Base-by-base conservation (phyloP, 139 green algal genomes). In the Bryopsis sp. region DNA sequence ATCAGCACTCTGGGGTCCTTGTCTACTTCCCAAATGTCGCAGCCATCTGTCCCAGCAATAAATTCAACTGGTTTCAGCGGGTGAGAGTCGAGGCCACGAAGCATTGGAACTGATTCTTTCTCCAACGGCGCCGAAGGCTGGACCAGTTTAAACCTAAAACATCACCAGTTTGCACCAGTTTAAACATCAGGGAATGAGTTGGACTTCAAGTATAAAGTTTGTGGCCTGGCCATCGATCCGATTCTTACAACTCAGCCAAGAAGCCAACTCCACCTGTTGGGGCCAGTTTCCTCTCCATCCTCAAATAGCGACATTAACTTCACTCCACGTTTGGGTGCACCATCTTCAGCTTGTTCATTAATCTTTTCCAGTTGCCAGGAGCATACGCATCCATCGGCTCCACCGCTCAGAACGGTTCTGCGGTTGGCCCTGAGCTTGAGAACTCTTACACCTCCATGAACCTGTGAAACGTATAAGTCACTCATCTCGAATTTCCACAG, bases 21-120 rank as follows among this genome's bases (percentile, higher is more conserved):
- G 58, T 82, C 76, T 29, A 82, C 71, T 68, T 82, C 82, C 82
- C 82, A 88, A 46, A 88, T 81, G 61, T 88, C 82, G 64, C 72
- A 82, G 11, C 69, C 61, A 50, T 75, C 58, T 1, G 82, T 85
- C 11, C 79, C 79, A 24, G 73, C 76, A 5, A 82, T 64, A 43
- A 85, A 85, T 70, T 79, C 75, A 15, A 61, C 33, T 32, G 39
- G 22, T 36, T 70, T 63, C 4, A n/a, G 19, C 26, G 47, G 50
- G 54, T 81, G 78, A 29, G 34, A 68, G 71, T 81, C 74, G 35
- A 83, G 62, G 0, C 64, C 71, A 31, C 59, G 63, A 47, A 83
- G 59, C 32, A 70, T 48, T 11, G 74, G 78, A 1, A 46, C 33
- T 31, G 57, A 34, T 61, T 78, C 46, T 46, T 67, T 59, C 33